phyloP scores from a whole-genome alignment of 495 filamentous ascomycete genomes.

The Trypethelium eluteriae region DNA sequence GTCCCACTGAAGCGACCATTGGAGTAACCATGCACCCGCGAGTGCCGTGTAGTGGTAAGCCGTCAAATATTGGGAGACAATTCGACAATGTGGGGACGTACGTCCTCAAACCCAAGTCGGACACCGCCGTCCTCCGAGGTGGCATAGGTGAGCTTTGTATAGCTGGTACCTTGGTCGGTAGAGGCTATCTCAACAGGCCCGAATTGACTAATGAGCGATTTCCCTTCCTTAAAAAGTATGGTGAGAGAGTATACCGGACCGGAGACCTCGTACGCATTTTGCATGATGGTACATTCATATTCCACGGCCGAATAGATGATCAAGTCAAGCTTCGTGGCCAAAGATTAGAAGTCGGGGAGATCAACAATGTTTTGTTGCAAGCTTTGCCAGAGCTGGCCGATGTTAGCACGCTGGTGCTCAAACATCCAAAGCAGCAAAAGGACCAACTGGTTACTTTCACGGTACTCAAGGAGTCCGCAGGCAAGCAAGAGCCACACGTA shows the following conservation, averaged over 20 bases:
- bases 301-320: slow-evolving; percentile 67
- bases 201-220: slow-evolving; percentile 60
- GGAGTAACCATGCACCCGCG: slow-evolving; percentile 72
- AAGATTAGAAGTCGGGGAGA: slow-evolving; percentile 68
- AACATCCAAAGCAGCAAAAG: slow-evolving; percentile 53
- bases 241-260: slow-evolving; percentile 60
- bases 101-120: slow-evolving; percentile 62
- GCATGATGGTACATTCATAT: slow-evolving; percentile 62
- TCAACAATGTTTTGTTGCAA: slow-evolving; percentile 57
- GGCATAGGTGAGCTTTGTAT: slow-evolving; percentile 81
- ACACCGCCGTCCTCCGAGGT: slow-evolving; percentile 65
- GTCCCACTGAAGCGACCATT: slow-evolving; percentile 86
- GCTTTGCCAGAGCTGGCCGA: slow-evolving; percentile 43
- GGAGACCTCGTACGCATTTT: slow-evolving; percentile 70
- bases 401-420: slow-evolving; percentile 58
- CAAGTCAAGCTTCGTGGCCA: slow-evolving; percentile 76
- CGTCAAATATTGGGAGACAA: slow-evolving; percentile 78
- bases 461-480: slow-evolving; percentile 27
- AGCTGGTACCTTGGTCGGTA: slow-evolving; percentile 75
- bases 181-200: slow-evolving; percentile 74
- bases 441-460: slow-evolving; percentile 66
- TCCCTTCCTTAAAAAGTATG: slow-evolving; percentile 45
- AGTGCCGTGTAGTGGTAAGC: slow-evolving; percentile 60
- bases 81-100: slow-evolving; percentile 77
- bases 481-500: slow-evolving; percentile 23